Base-by-base conservation (phyloP, 2,329 filamentous ascomycete genomes). In the Nothomitra cinnamomea region DNA sequence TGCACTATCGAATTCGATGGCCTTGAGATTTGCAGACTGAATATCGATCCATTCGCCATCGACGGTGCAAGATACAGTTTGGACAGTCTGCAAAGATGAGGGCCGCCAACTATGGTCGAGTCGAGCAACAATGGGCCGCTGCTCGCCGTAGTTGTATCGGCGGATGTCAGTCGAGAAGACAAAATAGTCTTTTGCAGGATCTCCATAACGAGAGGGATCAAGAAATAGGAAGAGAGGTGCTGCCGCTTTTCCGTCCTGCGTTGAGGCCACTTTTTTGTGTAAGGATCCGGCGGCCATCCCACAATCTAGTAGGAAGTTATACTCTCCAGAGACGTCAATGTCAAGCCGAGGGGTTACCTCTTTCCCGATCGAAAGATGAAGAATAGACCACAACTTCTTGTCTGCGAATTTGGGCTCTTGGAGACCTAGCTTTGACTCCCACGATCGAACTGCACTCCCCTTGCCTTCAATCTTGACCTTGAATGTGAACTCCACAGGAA, bases 251-350 rank as follows among this genome's bases (percentile, higher is more conserved):
- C 22, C 24, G 24, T 60, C 38, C 24, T 40, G 21, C 32, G n/a
- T 53, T 3, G 25, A 19, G 15, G 51, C 57, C 47, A 19, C 51
- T 52, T 65, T 71, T 58, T 70, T 73, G 62, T 82, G 80, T 21
- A 83, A 62, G 53, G 72, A 72, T 15, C 70, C 68, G 21, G 65
- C 70, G 0, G 79, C 72, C 2, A 75, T 80, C 3, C 78, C 79
- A 58, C 80, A 84, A 4, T 74, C 63, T 10, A 70, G 72, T 1
- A 78, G 64, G 8, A 72, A 65, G 5, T 66, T 58, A 58, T 80
- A 83, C 0, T 60, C 60, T 1, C 80, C 80, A 2, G 61, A 61
- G 10, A 81, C 61, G 52, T 72, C 64, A 1, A 59, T 48, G 21
- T 66, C 65, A 6, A 68, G 60, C 15, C 58, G 56, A 35, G 58